These are phyloP conservation scores for Tylopilus subfusipes DNA, from an alignment of 768 basidiomycete species.

Conservation along the genomic window DNA sequence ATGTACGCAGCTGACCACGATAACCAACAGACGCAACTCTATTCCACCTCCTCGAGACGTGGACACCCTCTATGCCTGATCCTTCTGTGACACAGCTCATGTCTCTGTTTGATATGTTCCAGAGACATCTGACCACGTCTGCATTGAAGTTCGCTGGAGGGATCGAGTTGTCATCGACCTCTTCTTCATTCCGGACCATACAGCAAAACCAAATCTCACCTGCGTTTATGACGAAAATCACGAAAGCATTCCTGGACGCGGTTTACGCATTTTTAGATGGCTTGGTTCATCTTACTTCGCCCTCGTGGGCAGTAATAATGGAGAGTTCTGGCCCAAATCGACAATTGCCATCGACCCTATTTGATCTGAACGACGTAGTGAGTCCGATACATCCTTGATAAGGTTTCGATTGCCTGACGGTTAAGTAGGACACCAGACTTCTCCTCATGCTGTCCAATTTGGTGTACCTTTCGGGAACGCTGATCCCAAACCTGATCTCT, in stretches of 20 bases:
- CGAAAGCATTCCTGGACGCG: conserved; percentile 80
- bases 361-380: conserved; percentile 64
- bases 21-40: conserved; percentile 66
- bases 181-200: conserved; percentile 46
- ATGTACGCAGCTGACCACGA: conserved; percentile 1
- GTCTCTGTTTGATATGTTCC: conserved; percentile 74
- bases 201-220: conserved; percentile 62
- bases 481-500: conserved; percentile 76
- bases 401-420: not conserved
- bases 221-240: conserved; percentile 70
- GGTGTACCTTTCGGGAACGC: conserved; percentile 59
- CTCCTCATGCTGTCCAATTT: conserved; percentile 90
- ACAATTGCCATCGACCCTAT: conserved; percentile 26
- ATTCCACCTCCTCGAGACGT: conserved; percentile 85
- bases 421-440: conserved; percentile 74
- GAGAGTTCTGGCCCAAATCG: conserved; percentile 12
- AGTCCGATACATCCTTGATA: conserved; percentile 21
- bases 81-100: conserved; percentile 72
- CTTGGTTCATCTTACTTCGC: conserved; percentile 71
- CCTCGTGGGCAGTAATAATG: conserved; percentile 47
- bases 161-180: conserved; percentile 49
- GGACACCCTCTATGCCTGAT: conserved; percentile 62
- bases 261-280: conserved; percentile 87
- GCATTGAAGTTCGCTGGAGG: conserved; percentile 83
- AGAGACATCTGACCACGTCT: conserved; percentile 68